Percentiles rank a stretch among this genome's conserved stretches.
Conservation (phyloP, 176 grass and related monocot genomes). For the Triticum monococcum region DNA sequence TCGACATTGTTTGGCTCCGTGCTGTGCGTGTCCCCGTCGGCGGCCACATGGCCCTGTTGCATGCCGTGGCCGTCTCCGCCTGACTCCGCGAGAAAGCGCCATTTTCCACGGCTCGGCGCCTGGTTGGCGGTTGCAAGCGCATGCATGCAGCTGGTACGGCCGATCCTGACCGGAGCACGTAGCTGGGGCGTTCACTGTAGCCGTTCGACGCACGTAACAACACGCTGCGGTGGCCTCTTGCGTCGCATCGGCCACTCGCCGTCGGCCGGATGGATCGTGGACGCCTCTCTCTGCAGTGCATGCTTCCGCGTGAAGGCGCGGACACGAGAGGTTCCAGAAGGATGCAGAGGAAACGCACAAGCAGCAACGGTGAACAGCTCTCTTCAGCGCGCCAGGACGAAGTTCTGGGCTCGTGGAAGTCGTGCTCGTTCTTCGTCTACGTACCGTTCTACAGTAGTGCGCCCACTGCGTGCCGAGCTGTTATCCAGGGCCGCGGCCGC, state of each 20-base stretch:
- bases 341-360: too few species aligned
- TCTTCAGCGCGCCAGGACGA: not conserved
- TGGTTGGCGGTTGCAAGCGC: not conserved
- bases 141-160: not conserved
- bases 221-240: not conserved
- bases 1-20: not conserved
- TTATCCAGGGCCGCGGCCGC: too few species aligned
- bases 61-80: not conserved
- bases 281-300: not conserved
- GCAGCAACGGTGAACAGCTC: not conserved
- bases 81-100: not conserved
- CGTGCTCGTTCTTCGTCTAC: too few species aligned
- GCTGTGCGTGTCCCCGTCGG: not conserved
- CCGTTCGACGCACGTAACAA: not conserved
- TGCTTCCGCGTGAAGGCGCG: not conserved
- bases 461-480: too few species aligned
- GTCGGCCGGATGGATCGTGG: not conserved
- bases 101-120: not conserved
- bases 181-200: not conserved
- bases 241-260: not conserved
- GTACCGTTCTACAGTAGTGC: too few species aligned
- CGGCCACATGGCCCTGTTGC: not conserved
- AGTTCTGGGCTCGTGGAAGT: not conserved
- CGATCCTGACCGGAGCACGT: not conserved
- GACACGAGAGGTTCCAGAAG: not conserved